Evolutionary conservation across 163 green algal species (phyloP), one percentile per base, ranked within the genome.

Genomic region (Dunaliella salina): DNA sequence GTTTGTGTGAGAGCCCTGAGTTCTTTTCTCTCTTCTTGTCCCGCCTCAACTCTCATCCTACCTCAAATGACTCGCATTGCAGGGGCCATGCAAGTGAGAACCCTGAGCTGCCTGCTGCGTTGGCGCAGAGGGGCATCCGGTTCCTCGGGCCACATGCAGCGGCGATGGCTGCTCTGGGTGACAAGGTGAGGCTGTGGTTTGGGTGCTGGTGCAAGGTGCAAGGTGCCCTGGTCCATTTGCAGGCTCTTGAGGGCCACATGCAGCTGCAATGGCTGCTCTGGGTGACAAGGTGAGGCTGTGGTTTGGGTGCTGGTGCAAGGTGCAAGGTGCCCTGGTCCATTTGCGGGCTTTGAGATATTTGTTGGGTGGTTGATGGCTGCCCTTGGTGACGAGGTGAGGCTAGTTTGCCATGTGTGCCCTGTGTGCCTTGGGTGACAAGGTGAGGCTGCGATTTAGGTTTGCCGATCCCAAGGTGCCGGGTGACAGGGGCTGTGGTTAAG

Each of bases 361-460:
- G n/a, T n/a, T n/a, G n/a, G n/a, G 86, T 93, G 3, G 86, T 67
- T 0, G 92, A 99, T 99, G 95, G 96, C 96, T 29, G 97, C 97
- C 4, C 94, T 99, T 59, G 97, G 97, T 0, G 97, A 99, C 89
- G 99, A 99, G 95, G 95, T 98, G 63, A n/a, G n/a, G n/a, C n/a
- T n/a, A n/a, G n/a, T n/a, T n/a, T n/a, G n/a, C n/a, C n/a, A n/a
- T n/a, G n/a, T n/a, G n/a, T n/a, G n/a, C n/a, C n/a, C n/a, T n/a
- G n/a, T n/a, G n/a, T n/a, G n/a, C n/a, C n/a, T n/a, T n/a, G n/a
- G n/a, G 97, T 0, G 97, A 99, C 89, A 99, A 99, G 95, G 95
- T 98, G 63, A 69, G 86, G 40, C 40, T 50, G 40, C 40, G 40
- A n/a, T n/a, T n/a, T n/a, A n/a, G n/a, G n/a, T n/a, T n/a, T n/a